phyloP scores from a whole-genome alignment of 352 stramenopile species.

The Phytophthora citricola region DNA sequence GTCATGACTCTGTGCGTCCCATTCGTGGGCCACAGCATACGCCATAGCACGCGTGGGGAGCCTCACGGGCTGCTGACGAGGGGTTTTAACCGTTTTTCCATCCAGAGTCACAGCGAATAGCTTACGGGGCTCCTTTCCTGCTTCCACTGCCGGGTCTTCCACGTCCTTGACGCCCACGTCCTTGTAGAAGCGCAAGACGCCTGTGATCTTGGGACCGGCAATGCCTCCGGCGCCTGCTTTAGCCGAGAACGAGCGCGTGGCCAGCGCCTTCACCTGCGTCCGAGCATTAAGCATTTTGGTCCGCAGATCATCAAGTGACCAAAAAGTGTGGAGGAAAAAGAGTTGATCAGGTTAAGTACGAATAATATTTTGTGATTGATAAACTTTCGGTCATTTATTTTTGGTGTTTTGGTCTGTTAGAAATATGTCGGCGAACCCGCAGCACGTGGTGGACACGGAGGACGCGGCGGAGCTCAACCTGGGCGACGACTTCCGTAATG shows the following conservation, averaged over 20 bases:
- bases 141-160: conserved; percentile 33
- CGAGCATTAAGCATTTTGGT: conserved; percentile 31
- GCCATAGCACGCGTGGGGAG: conserved; percentile 76
- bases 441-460: conserved; percentile 91
- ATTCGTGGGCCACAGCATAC: conserved; percentile 80
- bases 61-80: conserved; percentile 61
- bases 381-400: too few species aligned
- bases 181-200: conserved; percentile 84
- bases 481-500: conserved; percentile 88
- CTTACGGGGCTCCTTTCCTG: conserved; percentile 21
- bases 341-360: background rate
- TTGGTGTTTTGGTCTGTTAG: conserved; percentile 5
- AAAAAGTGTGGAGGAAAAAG: conserved; percentile 16
- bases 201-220: conserved; percentile 81
- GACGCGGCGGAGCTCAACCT: conserved; percentile 91
- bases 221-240: conserved; percentile 55
- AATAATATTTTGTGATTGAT: conserved; percentile 3
- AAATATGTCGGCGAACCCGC: conserved; percentile 79
- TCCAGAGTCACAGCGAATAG: conserved; percentile 80
- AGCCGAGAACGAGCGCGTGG: conserved; percentile 50
- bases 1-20: conserved; percentile 78
- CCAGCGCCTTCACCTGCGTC: conserved; percentile 28
- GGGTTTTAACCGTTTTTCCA: conserved; percentile 85
- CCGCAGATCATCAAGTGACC: conserved; percentile 25
- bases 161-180: conserved; percentile 74